Base-by-base conservation (phyloP, 192 early-diverging fungal species). In the Podila verticillata region DNA sequence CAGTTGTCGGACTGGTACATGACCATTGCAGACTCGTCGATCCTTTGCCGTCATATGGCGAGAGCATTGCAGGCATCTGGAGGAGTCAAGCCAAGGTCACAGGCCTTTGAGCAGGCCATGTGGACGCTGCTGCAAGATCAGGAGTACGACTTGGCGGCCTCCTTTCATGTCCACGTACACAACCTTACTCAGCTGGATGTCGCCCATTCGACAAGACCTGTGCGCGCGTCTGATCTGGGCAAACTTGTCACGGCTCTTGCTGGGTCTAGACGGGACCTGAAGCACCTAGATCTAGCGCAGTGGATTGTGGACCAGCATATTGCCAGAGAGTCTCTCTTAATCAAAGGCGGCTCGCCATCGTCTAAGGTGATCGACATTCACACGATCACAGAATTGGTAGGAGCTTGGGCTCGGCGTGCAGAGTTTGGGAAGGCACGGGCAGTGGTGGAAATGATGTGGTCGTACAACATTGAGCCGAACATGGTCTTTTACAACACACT, bases 401-500 rank as follows among this genome's bases (percentile, higher is more conserved):
- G 77, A 10, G 77, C 61, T 5, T 80, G 77, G 77, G 66, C 56
- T 0, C 54, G 77, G 19, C 62, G 61, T 3, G 77, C 77, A 20
- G 60, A 80, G 54, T 80, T 72, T 48, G 9, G 31, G 5, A 39
- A 34, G 10, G 65, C 65, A 4, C 51, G 54, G 7, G 32, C 57
- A 2, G 61, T 68, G 8, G 19, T 72, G 20, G 65, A 72, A 7
- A 58, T 49, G 9, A 72, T 80, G 69, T 59, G 61, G 44, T 49
- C 65, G 22, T 60, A 48, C 20, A 57, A 34, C 2, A 57, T 80
- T 54, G 39, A 48, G 7, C 77, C 70, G 39, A 80, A 68, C 58
- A 80, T 80, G 77, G 26, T 68, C 34, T 67, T 80, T 56, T 80
- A 80, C 56, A 80, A 80, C 66, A 80, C 77, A 13, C 30, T 80